Base-by-base conservation (phyloP, 2,329 filamentous ascomycete genomes). In the Sclerotinia minor region DNA sequence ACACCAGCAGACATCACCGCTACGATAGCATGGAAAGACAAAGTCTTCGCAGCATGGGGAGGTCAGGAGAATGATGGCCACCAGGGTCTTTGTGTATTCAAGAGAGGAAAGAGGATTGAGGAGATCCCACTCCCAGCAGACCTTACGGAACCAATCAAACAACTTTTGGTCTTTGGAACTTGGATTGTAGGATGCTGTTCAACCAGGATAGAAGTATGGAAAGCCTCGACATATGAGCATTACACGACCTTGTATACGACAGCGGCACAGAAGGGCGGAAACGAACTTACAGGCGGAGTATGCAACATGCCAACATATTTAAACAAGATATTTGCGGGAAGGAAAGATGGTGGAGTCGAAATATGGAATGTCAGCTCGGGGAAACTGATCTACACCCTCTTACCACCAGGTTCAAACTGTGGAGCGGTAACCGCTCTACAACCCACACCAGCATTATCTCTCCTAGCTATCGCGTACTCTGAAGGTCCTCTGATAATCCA, bases 341-440 rank as follows among this genome's bases (percentile, higher is more conserved):
- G 92, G 74, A 86, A 86, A 71, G 93, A 99, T 77, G 95, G 95
- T 8, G 90, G 89, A 78, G 89, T 97, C 11, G 95, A 99, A 76
- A 96, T 99, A 63, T 99, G 95, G 94, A 99, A 99, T 76, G 83
- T 99, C 69, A 96, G 91, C 77, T 97, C 92, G 4, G 94, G 87
- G 59, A 97, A 96, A 78, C 83, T 97, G 65, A 87, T 99, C 38
- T 96, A 97, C 79, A 96, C 93, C 2, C 89, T 99, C 64, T 81
- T 95, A 19, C 91, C 95, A 0, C 89, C 91, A 0, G 85, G 86
- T 11, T 83, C 89, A 2, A 84, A 88, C 64, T 89, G 87, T 73
- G 94, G 94, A 58, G 84, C 90, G 19, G 91, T 98, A n/a, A 96
- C 92, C 7, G 92, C 92, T 53, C 82, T 99, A 63, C 87, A 96